phyloP scores from a whole-genome alignment of 192 early-diverging fungal genomes.

The Linnemannia exigua region DNA sequence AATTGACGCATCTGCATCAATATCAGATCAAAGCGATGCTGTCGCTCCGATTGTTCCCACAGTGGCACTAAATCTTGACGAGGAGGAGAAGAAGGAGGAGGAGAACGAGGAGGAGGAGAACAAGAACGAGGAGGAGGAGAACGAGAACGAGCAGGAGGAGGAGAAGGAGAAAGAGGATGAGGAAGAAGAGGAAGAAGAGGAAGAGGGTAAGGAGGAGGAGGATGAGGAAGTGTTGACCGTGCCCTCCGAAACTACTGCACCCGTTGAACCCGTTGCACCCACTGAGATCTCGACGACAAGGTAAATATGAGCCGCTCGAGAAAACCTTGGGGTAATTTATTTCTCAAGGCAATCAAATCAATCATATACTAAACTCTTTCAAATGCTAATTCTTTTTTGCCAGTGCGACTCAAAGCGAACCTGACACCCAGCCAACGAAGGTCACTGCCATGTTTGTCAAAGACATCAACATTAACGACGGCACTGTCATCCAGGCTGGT shows the following conservation, averaged over 20 bases:
- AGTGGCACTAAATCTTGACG: background rate
- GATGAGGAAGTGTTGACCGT: background rate
- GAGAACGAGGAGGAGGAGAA: background rate
- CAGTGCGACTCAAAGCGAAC: background rate
- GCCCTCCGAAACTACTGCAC: background rate
- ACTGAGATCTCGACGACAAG: background rate
- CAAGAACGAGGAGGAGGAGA: too few species aligned
- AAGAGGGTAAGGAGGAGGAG: too few species aligned
- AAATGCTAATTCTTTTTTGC: background rate
- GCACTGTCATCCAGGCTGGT: conserved; percentile 65
- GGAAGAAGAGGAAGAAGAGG: too few species aligned
- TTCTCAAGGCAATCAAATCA: background rate
- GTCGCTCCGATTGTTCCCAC: conserved; percentile 4
- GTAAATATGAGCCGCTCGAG: background rate
- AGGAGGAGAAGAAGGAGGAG: too few species aligned
- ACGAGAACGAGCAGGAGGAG: too few species aligned
- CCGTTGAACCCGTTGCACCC: background rate
- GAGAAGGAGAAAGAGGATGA: too few species aligned
- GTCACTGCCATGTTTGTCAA: conserved; percentile 67
- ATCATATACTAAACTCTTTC: background rate
- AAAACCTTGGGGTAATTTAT: background rate
- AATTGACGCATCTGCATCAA: conserved; percentile 2
- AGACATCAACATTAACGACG: conserved; percentile 77
- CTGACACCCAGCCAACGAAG: background rate
- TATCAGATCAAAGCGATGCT: background rate